Evolutionary conservation across 768 basidiomycete species (phyloP).

Genomic region (Trametopsis cervina): DNA sequence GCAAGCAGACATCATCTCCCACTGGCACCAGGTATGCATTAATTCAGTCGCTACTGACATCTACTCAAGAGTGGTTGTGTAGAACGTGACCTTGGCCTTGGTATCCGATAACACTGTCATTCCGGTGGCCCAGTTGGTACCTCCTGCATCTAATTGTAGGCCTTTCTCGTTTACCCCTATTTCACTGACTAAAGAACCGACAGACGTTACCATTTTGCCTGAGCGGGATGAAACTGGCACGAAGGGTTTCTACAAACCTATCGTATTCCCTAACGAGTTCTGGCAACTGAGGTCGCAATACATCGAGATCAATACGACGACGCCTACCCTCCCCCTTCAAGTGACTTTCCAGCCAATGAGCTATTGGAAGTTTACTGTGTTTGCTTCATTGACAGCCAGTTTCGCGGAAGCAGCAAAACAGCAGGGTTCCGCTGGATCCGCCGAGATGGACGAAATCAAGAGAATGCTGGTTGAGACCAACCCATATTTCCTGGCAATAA

Average conservation of each 20-base stretch:
- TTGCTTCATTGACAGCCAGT: constrained; percentile 75
- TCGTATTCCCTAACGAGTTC: constrained; percentile 92
- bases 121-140: constrained; percentile 47
- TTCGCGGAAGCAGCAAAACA: constrained; percentile 84
- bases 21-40: constrained; percentile 70
- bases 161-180: not conserved
- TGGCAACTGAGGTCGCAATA: constrained; percentile 85
- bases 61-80: constrained; percentile 9
- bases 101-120: constrained; percentile 63
- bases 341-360: constrained; percentile 83
- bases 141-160: constrained; percentile 53
- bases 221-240: constrained; percentile 60
- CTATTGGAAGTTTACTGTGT: constrained; percentile 82
- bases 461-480: constrained; percentile 87
- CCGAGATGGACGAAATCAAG: constrained; percentile 92
- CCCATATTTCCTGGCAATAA: constrained; percentile 82
- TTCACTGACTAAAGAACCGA: not conserved
- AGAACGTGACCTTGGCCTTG: constrained; percentile 87
- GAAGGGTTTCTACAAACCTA: constrained; percentile 75
- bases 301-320: constrained; percentile 80
- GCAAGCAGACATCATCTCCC: constrained; percentile 60
- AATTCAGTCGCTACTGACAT: not conserved
- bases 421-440: constrained; percentile 43
- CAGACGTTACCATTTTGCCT: constrained; percentile 61
- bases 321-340: constrained; percentile 68